These are phyloP conservation scores for Trichoderma hamatum DNA, from an alignment of 2,329 filamentous ascomycete genomes.

Conservation along the genomic window DNA sequence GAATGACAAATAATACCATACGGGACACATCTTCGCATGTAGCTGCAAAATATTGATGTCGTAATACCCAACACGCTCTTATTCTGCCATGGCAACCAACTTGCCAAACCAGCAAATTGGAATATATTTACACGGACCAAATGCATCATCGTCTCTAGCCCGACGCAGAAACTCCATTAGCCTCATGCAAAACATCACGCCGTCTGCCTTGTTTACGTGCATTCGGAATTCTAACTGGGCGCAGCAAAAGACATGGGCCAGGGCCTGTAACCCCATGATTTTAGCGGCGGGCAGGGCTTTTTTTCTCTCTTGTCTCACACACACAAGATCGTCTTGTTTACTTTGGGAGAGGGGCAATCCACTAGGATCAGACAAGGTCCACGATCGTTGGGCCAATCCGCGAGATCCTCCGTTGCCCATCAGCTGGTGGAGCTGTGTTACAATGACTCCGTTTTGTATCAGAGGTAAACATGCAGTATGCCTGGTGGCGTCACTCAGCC, in stretches of 20 bases:
- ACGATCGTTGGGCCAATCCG: neutral
- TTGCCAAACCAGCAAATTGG: neutral
- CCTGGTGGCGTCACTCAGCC: too few species aligned
- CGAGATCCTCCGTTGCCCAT: constrained; percentile 19
- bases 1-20: too few species aligned
- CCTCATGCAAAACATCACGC: constrained; percentile 24
- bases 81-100: neutral
- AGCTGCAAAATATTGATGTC: neutral
- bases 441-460: neutral
- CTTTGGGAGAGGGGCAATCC: neutral
- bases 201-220: constrained; percentile 9
- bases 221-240: constrained; percentile 14
- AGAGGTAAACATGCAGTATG: constrained; percentile 13
- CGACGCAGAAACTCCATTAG: constrained; percentile 6
- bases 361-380: neutral
- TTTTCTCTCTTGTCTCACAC: neutral
- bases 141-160: neutral
- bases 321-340: neutral
- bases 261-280: neutral
- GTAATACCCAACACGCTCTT: neutral
- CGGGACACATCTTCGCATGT: neutral
- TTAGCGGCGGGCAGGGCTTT: neutral
- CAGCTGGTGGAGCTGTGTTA: constrained; percentile 14
- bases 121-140: neutral
- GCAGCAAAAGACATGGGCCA: constrained; percentile 1